phyloP scores from a whole-genome alignment of 495 filamentous ascomycete genomes.

The Talaromyces thailandensis region DNA sequence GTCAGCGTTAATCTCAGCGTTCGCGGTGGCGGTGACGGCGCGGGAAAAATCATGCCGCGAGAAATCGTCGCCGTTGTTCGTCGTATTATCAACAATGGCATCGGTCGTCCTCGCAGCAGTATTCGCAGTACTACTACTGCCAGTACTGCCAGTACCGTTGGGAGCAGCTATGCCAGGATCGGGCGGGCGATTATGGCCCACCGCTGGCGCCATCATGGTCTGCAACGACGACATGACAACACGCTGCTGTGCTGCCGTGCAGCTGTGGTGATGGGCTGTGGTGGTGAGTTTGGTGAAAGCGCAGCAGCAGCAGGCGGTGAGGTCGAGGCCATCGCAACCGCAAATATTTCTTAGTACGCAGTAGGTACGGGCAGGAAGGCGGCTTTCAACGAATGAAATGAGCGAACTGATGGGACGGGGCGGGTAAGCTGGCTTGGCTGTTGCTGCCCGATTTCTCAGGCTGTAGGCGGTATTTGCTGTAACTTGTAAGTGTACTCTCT shows the following conservation, averaged over 20 bases:
- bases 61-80: neutral
- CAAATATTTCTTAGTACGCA: neutral
- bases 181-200: constrained; percentile 39
- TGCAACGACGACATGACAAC: constrained; percentile 48
- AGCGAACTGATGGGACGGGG: too few relatives aligned
- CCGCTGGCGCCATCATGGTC: constrained; percentile 48
- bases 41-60: neutral
- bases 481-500: too few relatives aligned
- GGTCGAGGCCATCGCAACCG: constrained; percentile 7
- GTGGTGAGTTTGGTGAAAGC: constrained; percentile 16
- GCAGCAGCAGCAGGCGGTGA: constrained; percentile 6
- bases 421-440: neutral
- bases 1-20: neutral
- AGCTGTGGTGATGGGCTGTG: constrained; percentile 8
- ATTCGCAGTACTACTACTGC: neutral
- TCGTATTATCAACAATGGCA: constrained; percentile 1
- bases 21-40: neutral
- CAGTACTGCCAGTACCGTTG: too few relatives aligned
- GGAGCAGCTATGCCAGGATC: constrained; percentile 27
- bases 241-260: constrained; percentile 13
- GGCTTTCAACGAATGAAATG: neutral
- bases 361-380: neutral
- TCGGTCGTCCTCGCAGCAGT: neutral
- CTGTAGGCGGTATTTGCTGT: neutral
- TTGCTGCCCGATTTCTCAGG: neutral